Evolutionary conservation across 73 alveolate genomes (phyloP).

Genomic region (Urostyla sp.): DNA sequence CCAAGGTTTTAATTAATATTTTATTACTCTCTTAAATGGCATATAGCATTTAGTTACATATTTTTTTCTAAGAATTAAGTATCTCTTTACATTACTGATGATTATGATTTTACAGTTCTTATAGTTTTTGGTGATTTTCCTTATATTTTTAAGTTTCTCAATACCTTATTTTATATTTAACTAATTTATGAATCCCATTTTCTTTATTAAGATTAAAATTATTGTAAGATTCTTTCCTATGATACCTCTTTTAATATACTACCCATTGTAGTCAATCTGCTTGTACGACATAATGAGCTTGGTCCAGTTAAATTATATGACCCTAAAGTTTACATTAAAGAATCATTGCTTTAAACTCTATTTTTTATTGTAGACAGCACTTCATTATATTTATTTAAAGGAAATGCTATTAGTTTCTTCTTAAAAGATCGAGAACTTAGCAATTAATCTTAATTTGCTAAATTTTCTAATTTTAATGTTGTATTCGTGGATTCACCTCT

Average conservation of each 20-base stretch:
- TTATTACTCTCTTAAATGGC: neutral
- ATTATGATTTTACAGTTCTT: neutral
- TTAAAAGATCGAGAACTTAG: neutral
- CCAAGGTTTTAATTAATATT: conserved; percentile 26
- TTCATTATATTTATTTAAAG: neutral
- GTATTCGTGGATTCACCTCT: neutral
- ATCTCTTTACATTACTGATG: conserved; percentile 43
- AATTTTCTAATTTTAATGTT: neutral
- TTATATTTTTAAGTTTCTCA: neutral
- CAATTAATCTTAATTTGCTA: neutral
- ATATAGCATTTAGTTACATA: neutral
- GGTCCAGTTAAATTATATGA: conserved; percentile 14
- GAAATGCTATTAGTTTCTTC: conserved; percentile 3
- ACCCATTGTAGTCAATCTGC: conserved; percentile 16
- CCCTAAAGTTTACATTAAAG: neutral
- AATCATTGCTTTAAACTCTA: neutral
- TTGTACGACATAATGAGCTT: neutral
- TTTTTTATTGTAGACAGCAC: neutral
- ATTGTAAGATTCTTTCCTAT: conserved; percentile 6
- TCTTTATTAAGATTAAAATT: neutral
- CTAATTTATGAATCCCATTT: neutral
- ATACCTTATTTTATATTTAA: neutral
- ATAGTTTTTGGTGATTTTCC: neutral
- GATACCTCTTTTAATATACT: conserved; percentile 10
- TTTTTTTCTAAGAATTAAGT: neutral